Percentiles rank a stretch among this genome's conserved stretches.
Evolutionary conservation across 2,329 filamentous ascomycete genomes (phyloP).

Genomic region (Calonectria pteridis): DNA sequence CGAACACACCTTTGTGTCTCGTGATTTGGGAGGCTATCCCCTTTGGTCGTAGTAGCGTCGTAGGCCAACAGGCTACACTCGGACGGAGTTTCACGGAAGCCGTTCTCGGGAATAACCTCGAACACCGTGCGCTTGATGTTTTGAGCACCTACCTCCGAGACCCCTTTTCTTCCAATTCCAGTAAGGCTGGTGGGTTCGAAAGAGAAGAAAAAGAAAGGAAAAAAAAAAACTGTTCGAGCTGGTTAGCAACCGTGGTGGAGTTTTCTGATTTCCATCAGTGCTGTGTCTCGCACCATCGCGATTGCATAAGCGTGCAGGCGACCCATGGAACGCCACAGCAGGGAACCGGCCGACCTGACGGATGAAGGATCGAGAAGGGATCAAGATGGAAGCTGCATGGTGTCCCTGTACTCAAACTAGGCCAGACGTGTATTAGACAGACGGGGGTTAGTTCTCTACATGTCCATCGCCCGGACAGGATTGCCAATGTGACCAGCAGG

Average conservation of each 20-base stretch:
- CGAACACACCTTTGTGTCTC: background rate
- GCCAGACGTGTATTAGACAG: background rate
- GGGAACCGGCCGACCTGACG: background rate
- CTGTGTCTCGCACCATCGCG: slow-evolving; percentile 5
- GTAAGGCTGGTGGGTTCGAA: background rate
- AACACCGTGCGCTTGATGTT: background rate
- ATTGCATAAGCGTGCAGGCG: slow-evolving; percentile 8
- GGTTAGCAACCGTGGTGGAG: background rate
- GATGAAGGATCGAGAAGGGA: background rate
- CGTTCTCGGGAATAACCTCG: background rate
- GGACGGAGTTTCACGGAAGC: background rate
- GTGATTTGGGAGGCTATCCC: background rate
- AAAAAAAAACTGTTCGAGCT: background rate
- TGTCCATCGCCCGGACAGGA: too few species aligned
- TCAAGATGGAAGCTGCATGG: background rate
- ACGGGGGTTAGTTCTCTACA: background rate
- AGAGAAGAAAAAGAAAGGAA: background rate
- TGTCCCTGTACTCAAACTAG: background rate
- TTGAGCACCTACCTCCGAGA: background rate
- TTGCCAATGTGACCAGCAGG: background rate
- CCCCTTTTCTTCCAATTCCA: background rate
- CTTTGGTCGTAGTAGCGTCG: slow-evolving; percentile 1
- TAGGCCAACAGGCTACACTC: background rate
- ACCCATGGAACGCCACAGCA: slow-evolving; percentile 4
- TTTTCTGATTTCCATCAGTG: background rate